A percentile compares a stretch with the other conserved stretches of the same genome.
These are phyloP conservation scores for Aspergillus bridgeri DNA, from an alignment of 495 filamentous ascomycete species.

Conservation along the genomic window DNA sequence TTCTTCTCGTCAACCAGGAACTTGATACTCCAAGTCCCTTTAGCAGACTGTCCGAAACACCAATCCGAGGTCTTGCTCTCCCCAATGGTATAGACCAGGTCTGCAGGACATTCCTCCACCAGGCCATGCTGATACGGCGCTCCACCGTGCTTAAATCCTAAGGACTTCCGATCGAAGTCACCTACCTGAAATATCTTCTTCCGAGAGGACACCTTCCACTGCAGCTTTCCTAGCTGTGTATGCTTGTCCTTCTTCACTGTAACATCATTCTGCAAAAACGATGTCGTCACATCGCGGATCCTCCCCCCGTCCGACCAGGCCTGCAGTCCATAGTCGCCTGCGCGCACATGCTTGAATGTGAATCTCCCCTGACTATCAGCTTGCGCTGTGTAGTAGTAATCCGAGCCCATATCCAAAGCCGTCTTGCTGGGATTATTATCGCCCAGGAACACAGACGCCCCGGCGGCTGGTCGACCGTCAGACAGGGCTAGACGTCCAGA, in stretches of 20 bases:
- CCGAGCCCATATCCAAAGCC: constrained; percentile 31
- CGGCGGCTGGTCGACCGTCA: constrained; percentile 36
- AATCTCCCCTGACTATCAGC: constrained; percentile 32
- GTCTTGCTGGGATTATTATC: constrained; percentile 31
- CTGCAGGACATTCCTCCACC: constrained; percentile 29
- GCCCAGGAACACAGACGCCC: constrained; percentile 38
- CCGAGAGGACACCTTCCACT: constrained; percentile 20
- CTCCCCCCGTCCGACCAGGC: constrained; percentile 39
- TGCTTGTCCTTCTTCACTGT: constrained; percentile 22
- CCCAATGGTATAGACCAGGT: constrained; percentile 32
- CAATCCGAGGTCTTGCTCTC: constrained; percentile 25
- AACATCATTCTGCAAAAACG: constrained; percentile 29
- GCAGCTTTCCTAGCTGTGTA: constrained; percentile 22
- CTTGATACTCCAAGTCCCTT: constrained; percentile 33
- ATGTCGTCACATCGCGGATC: constrained; percentile 33
- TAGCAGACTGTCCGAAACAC: constrained; percentile 35
- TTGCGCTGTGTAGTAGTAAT: constrained; percentile 38
- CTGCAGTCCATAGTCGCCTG: constrained; percentile 35
- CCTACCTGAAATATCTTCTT: constrained; percentile 37
- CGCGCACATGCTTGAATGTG: constrained; percentile 29
- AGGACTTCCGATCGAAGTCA: constrained; percentile 34
- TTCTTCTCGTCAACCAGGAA: constrained; percentile 17
- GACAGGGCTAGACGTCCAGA: constrained; percentile 30
- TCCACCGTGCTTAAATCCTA: constrained; percentile 34
- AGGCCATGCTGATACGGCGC: constrained; percentile 31